Base-by-base conservation (phyloP, 1,284 basidiomycete species). In the Ustilago bromivora region DNA sequence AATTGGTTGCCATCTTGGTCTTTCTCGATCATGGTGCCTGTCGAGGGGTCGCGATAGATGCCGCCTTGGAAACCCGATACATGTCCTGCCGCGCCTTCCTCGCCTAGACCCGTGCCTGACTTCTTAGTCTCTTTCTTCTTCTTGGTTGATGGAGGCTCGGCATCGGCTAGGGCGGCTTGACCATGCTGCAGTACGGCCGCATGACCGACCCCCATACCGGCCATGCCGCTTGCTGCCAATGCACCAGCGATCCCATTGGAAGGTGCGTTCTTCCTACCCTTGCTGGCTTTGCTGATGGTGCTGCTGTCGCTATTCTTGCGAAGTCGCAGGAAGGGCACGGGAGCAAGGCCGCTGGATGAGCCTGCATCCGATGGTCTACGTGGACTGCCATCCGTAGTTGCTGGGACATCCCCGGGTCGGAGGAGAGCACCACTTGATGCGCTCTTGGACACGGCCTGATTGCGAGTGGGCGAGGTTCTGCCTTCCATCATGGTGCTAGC, bases 201-300 rank as follows among this genome's bases (percentile, higher is more conserved):
- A 36, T 81, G 77, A 31, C 72, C 76, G n/a, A 79, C 76, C 13
- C 79, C 82, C 75, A 82, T 76, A 13, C 82, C 79, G 2, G 79
- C 75, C 35, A 81, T 60, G 12, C 81, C 81, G 55, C 81, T 81
- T 11, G 78, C 75, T 1, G 82, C 82, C 31, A 83, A 43, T 3
- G 82, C 82, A n/a, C 81, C 74, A 6, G 81, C 82, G 36, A 83
- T 83, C 31, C 82, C 81, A 11, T 56, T 66, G 1, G 63, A 60
- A 4, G 79, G 62, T 1, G 61, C 77, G 1, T 6, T 51, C 35
- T 73, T 77, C 47, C 66, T 68, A 13, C 19, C 13, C 52, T 74
- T 73, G 55, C 51, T 55, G 17, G 61, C 31, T 38, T 68, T 79
- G 60, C 59, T 70, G 34, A 59, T 46, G 57, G 55, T 64, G 60